phyloP scores from a whole-genome alignment of 2,329 filamentous ascomycete species.

The Cordyceps farinosa region DNA sequence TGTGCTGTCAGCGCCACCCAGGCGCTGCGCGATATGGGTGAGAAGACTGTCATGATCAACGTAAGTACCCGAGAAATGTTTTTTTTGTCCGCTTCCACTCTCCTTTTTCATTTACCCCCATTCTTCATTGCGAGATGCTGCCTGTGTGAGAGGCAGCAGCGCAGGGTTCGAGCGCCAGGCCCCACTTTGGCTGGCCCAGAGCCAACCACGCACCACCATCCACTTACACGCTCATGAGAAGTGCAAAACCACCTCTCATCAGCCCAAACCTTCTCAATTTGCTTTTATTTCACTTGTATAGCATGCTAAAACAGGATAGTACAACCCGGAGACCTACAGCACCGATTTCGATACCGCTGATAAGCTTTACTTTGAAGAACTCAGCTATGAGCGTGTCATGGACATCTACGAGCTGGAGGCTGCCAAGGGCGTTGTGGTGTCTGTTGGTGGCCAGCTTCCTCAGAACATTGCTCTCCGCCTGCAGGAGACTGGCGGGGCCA shows the following conservation, averaged over 20 bases:
- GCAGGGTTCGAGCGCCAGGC: no score
- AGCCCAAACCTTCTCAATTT: background rate
- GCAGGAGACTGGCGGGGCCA: conserved; percentile 85
- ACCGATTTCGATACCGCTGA: conserved; percentile 91
- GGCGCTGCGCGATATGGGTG: conserved; percentile 77
- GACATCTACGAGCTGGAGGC: conserved; percentile 95
- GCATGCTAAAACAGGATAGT: conserved; percentile 32
- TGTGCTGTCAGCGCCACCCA: conserved; percentile 89
- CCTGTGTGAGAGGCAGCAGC: no score
- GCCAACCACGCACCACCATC: background rate
- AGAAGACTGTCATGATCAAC: conserved; percentile 99
- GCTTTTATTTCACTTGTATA: background rate
- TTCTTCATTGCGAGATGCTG: background rate
- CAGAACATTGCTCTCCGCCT: conserved; percentile 96
- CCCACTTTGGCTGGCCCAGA: background rate
- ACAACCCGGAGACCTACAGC: conserved; percentile 74
- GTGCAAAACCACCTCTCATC: background rate
- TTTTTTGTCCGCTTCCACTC: no score
- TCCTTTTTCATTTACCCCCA: background rate
- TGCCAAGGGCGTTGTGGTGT: conserved; percentile 85
- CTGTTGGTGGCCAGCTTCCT: conserved; percentile 90
- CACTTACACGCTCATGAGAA: background rate
- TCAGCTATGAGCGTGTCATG: conserved; percentile 97
- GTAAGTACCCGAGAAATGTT: conserved; percentile 37
- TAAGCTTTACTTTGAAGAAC: conserved; percentile 92